Base-by-base conservation (phyloP, 177 flowering plant genomes). In the Telopea speciosissima region DNA sequence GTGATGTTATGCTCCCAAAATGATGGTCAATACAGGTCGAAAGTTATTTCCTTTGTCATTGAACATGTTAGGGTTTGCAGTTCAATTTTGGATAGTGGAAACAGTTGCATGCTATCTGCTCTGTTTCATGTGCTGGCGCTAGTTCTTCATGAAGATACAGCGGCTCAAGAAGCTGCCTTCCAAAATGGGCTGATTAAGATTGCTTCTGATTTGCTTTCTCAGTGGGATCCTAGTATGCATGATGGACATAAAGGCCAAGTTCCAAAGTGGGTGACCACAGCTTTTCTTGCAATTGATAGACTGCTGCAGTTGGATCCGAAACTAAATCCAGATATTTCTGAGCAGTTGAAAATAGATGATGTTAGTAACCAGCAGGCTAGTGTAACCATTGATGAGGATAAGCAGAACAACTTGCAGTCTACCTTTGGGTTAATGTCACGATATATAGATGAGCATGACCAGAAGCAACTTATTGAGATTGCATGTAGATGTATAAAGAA, bases 101-200 rank as follows among this genome's bases (percentile, higher is more conserved):
- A 83, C 54, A 72, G 68, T 71, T 62, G 76, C 19, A 72, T 82
- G 75, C 79, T 91, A 13, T 86, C 89, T 67, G 82, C 95, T 56
- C 79, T 89, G 64, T 88, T 91, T 77, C 99, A 91, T 83, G 93
- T 91, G 81, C 89, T 96, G 81, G 98, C 99, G 58, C 79, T 96
- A 65, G 84, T 93, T 80, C 91, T 96, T 75, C 89, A 91, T 75
- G 98, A 96, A 72, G 99, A 96, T 86, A 75, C 80, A n/a, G 87
- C 67, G 26, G 85, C 96, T 42, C 87, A 97, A 24, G 97, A 90
- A 81, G 74, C 87, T 81, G 96, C 97, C 31, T 72, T 74, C 3
- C 83, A 86, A 72, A 80, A 71, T 85, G 97, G 95, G 62, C 69
- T 96, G 63, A 84, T 89, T n/a, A 80, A 79, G 60, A 81, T 91